Evolutionary conservation across 768 basidiomycete species (phyloP).

Genomic region (Cystoderma amianthinum): DNA sequence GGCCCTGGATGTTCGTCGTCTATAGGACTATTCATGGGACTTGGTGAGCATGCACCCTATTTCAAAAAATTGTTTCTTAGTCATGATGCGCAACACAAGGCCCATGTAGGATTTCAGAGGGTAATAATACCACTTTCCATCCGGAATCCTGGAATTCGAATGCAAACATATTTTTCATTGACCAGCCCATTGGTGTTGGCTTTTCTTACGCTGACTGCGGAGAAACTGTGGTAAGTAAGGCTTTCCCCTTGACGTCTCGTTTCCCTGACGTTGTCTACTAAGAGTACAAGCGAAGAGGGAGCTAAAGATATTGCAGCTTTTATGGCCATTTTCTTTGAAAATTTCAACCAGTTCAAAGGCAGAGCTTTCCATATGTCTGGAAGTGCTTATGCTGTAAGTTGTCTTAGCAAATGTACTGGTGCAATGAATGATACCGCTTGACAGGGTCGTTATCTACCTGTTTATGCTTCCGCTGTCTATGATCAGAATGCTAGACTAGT

Average conservation of each 20-base stretch:
- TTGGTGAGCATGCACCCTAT: slow-evolving; percentile 49
- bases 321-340: too few species aligned
- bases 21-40: slow-evolving; percentile 66
- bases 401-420: not conserved
- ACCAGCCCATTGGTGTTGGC: too few species aligned
- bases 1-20: slow-evolving; percentile 38
- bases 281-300: slow-evolving; percentile 62
- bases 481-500: slow-evolving; percentile 59
- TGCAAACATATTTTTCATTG: slow-evolving; percentile 59
- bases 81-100: slow-evolving; percentile 31
- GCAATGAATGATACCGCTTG: too few species aligned
- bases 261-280: not conserved
- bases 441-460: slow-evolving; percentile 63
- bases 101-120: slow-evolving; percentile 56
- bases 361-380: slow-evolving; percentile 59
- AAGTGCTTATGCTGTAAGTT: slow-evolving; percentile 71
- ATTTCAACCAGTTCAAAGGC: slow-evolving; percentile 66
- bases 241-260: not conserved
- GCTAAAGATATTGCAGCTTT: slow-evolving; percentile 66
- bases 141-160: slow-evolving; percentile 64
- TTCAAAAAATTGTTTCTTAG: not conserved
- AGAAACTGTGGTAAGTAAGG: slow-evolving; percentile 36
- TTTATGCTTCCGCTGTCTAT: slow-evolving; percentile 71
- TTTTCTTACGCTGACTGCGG: too few species aligned
- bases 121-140: slow-evolving; percentile 44